phyloP scores from a whole-genome alignment of 345 rosid species.

The Hibiscus syriacus region DNA sequence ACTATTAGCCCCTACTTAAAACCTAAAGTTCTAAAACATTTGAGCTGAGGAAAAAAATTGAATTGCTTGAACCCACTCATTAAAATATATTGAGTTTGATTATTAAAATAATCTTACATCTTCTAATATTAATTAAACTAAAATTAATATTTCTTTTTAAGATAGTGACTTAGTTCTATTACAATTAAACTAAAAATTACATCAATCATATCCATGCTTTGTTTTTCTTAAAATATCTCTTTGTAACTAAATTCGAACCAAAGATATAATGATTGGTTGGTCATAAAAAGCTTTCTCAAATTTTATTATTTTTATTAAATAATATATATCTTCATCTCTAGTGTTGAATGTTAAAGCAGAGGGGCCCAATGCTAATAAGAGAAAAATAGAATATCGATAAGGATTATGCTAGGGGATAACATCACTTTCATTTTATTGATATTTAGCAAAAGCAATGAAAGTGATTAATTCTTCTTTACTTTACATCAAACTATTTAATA shows the following conservation, averaged over 20 bases:
- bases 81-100: too few relatives aligned
- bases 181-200: background rate
- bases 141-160: background rate
- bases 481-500: background rate
- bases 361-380: background rate
- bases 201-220: background rate
- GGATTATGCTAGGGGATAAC: background rate
- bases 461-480: background rate
- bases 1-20: too few relatives aligned
- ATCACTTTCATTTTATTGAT: background rate
- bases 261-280: slow-evolving; percentile 5
- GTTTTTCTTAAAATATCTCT: background rate
- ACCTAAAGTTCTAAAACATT: too few relatives aligned
- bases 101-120: too few relatives aligned
- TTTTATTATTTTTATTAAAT: background rate
- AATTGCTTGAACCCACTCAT: too few relatives aligned
- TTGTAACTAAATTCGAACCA: slow-evolving; percentile 1
- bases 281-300: background rate
- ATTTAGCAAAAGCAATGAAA: background rate
- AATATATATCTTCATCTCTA: background rate
- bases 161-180: background rate
- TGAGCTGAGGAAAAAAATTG: too few relatives aligned
- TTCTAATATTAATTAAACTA: too few relatives aligned
- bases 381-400: background rate
- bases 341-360: background rate